Evolutionary conservation across 78 protist species (phyloP), one percentile per base, ranked within the genome.

Genomic region (Speleostelium caveatum): DNA sequence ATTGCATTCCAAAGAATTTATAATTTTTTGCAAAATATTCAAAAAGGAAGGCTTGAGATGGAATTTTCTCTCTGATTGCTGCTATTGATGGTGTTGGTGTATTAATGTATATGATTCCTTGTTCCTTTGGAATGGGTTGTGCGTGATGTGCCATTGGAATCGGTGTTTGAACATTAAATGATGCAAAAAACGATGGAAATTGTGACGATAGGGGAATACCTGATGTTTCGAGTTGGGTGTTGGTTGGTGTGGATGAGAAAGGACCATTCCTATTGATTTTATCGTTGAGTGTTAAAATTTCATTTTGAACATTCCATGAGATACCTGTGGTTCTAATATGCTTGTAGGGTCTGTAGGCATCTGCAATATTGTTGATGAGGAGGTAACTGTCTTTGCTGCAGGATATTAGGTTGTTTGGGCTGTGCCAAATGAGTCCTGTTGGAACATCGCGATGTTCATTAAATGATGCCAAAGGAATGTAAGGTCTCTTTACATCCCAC

Each of bases 401-500:
- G 1, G 89, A 45, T 0, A 89, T 61, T 14, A 89, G 58, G 3
- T 66, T 67, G 17, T 59, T 51, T 0, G 80, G 33, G 5, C 60
- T 67, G 10, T 38, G 38, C 94, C 94, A 89, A 10, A 75, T 38
- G 32, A 89, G 35, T 58, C 76, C 94, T 1, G 96, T 76, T 36
- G 88, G 94, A 17, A 93, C 90, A 49, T 93, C 96, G 21, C 77
- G 59, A 73, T 93, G 92, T 10, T 72, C 93, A 0, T 45, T 56
- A 38, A 93, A 71, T 14, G 94, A 73, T 17, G 87, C 80, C 19
- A 77, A 10, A 14, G 96, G 96, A 4, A 93, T 87, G 53, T 51
- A 86, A 0, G 94, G 93, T 41, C 61, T 63, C 39, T 76, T 75
- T 26, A 93, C 78, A 73, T 87, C 88, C 96, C 96, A 93, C 10